Evolutionary conservation across 805 yeast species (phyloP), one percentile per base, ranked within the genome.

Genomic region (Saturnispora bothae): DNA sequence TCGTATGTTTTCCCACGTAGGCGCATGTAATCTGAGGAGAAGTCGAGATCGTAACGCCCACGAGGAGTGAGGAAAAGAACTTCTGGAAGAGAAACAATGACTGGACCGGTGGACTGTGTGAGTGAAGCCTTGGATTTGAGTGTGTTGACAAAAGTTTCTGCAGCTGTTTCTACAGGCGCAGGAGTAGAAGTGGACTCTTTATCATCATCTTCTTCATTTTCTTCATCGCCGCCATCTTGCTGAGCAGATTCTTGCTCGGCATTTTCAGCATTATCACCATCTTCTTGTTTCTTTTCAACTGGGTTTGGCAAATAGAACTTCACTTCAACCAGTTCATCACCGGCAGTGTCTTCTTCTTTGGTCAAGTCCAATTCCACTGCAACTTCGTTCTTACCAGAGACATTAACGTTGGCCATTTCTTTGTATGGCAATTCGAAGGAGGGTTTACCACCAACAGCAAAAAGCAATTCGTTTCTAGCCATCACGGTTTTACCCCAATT

Each of bases 1-100:
- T 92, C 98, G 63, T 92, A 92, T 2, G 97, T 92, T 61, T 89
- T 92, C 57, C 99, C 99, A 52, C 98, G 77, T 37, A 92, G 69
- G 55, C 97, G 77, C 60, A 92, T 73, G 36, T 92, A 82, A 22
- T 75, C 73, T 26, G 83, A 78, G 61, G 83, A 92, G 78, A 92
- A 80, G 60, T 89, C 96, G 50, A 92, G 82, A 59, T 92, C 97
- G 59, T 88, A 92, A 60, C 98, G 89, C 47, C 98, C 98, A 71
- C 98, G 79, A 52, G 98, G 98, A 1, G 97, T 92, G 42, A 92
- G 74, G 69, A 92, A 85, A 56, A 89, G 69, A 4, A 88, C 76
- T 51, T 89, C 97, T 36, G 82, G 74, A 63, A 89, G 88, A 5
- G 96, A 82, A 4, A 85, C 96, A 56, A 92, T 81, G 7, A 95